These are phyloP conservation scores for Sarcomyxa edulis DNA, from an alignment of 768 basidiomycete genomes.

Conservation along the genomic window DNA sequence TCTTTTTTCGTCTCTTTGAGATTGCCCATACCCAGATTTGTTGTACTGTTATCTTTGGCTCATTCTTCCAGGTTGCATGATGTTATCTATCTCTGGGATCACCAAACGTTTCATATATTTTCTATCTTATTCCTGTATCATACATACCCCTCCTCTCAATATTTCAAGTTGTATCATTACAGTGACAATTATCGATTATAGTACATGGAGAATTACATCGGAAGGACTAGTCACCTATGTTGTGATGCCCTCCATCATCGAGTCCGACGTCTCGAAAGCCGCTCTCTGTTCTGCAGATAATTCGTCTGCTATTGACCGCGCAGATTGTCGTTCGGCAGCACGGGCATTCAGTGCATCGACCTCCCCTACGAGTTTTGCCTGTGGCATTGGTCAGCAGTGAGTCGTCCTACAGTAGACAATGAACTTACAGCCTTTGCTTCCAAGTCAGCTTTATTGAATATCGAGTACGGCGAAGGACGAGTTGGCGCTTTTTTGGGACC, in stretches of 20 bases:
- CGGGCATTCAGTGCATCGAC: slow-evolving; percentile 45
- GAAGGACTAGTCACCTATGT: too few species aligned
- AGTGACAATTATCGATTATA: slow-evolving; percentile 7
- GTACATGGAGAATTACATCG: too few species aligned
- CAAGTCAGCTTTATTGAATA: slow-evolving; percentile 54
- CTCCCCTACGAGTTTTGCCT: slow-evolving; percentile 58
- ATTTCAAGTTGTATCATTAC: slow-evolving; percentile 4
- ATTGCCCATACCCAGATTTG: too few species aligned
- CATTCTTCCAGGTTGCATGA: too few species aligned
- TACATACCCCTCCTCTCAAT: too few species aligned
- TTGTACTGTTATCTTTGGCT: too few species aligned
- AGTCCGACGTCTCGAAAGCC: slow-evolving; percentile 9
- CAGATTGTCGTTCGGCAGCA: slow-evolving; percentile 33
- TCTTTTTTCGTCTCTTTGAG: too few species aligned
- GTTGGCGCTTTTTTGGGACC: slow-evolving; percentile 39
- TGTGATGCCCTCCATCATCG: slow-evolving; percentile 17
- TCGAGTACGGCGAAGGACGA: slow-evolving; percentile 45
- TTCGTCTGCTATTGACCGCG: slow-evolving; percentile 8
- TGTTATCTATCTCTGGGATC: too few species aligned
- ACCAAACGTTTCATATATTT: too few species aligned
- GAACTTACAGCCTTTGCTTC: slow-evolving; percentile 49
- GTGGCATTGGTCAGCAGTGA: not conserved
- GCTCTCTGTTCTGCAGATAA: slow-evolving; percentile 7
- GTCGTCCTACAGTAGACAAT: not conserved
- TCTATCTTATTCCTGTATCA: too few species aligned